Conservation (phyloP, 1,139 yeast species). For the Spencermartinsiella ligniputridi region DNA sequence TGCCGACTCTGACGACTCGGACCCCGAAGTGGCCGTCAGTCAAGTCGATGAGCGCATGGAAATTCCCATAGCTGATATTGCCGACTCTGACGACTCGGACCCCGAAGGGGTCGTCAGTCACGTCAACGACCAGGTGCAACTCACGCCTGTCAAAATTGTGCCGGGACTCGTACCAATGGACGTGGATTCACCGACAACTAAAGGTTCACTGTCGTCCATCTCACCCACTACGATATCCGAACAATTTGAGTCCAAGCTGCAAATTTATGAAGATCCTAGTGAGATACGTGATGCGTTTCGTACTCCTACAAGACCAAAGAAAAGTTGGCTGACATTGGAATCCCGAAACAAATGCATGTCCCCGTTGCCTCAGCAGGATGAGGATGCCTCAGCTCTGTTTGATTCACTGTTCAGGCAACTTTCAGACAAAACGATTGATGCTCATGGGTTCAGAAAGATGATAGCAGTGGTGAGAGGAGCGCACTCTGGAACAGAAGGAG, state of each 20-base stretch:
- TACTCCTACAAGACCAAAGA: conserved; percentile 4
- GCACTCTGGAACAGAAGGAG: conserved; percentile 6
- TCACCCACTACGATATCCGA: background rate
- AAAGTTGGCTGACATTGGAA: conserved; percentile 19
- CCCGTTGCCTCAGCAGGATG: conserved; percentile 22
- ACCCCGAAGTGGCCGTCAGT: too few relatives aligned
- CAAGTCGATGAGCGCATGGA: too few relatives aligned
- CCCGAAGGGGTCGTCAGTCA: too few relatives aligned
- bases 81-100: too few relatives aligned
- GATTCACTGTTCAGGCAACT: conserved; percentile 20
- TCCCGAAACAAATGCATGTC: conserved; percentile 19
- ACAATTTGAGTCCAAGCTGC: conserved; percentile 7
- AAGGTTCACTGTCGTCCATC: too few relatives aligned
- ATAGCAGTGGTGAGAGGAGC: conserved; percentile 21
- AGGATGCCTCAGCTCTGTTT: conserved; percentile 23
- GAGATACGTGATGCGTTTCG: conserved; percentile 1
- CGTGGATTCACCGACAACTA: too few relatives aligned
- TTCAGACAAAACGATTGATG: conserved; percentile 18
- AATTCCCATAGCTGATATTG: too few relatives aligned
- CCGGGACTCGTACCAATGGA: too few relatives aligned
- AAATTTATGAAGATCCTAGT: conserved; percentile 18
- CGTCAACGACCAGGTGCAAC: too few relatives aligned
- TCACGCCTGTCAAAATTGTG: too few relatives aligned
- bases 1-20: too few relatives aligned
- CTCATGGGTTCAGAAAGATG: conserved; percentile 26